Conservation (phyloP, 1,139 yeast species). For the Diutina siamensis region DNA sequence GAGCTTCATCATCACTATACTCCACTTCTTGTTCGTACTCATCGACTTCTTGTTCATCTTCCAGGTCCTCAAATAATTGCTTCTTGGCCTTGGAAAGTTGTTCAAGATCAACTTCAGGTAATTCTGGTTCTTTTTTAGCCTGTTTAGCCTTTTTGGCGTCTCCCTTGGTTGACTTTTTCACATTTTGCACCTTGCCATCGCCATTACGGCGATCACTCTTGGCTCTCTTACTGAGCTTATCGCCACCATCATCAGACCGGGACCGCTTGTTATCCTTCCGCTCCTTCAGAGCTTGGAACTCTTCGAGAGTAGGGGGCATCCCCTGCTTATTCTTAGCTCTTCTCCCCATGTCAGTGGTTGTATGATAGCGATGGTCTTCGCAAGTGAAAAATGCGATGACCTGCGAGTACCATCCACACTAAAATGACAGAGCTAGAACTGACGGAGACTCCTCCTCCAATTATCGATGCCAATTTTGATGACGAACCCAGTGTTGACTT, state of each 20-base stretch:
- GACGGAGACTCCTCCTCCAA: no score
- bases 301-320: conserved; percentile 78
- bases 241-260: conserved; percentile 8
- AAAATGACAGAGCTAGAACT: no score
- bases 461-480: background rate
- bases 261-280: conserved; percentile 7
- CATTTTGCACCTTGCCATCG: conserved; percentile 11
- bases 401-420: background rate
- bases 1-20: conserved; percentile 44
- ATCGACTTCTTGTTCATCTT: conserved; percentile 36
- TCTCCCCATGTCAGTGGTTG: conserved; percentile 79
- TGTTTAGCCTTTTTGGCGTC: conserved; percentile 12
- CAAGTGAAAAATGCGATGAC: background rate
- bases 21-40: conserved; percentile 31
- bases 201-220: conserved; percentile 8
- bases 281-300: conserved; percentile 26
- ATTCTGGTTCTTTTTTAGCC: conserved; percentile 21
- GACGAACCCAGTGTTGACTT: background rate
- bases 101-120: conserved; percentile 56
- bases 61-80: conserved; percentile 68
- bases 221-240: conserved; percentile 15
- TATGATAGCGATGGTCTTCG: conserved; percentile 11
- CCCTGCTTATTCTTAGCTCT: conserved; percentile 86
- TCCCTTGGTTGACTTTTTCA: no score
- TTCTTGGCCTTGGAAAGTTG: conserved; percentile 58